A percentile compares a stretch with the other conserved stretches of the same genome.
phyloP scores from a whole-genome alignment of 2,329 filamentous ascomycete species.

The Beauveria scarabaeidicola region DNA sequence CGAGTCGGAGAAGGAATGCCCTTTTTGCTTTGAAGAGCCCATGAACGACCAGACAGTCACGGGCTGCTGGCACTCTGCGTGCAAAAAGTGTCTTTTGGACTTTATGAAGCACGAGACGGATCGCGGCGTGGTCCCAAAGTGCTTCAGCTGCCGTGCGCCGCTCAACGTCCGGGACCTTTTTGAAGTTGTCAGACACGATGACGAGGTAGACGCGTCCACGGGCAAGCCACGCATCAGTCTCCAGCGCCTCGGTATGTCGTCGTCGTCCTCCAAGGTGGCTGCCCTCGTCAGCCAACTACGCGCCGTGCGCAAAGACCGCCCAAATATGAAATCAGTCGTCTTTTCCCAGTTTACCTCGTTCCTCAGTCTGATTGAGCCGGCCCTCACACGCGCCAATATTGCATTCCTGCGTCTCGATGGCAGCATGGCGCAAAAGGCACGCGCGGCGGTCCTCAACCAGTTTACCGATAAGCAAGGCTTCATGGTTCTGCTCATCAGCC shows the following conservation, averaged over 20 bases:
- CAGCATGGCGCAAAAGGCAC: constrained; percentile 75
- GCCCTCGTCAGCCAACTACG: constrained; percentile 70
- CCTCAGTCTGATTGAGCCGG: constrained; percentile 80
- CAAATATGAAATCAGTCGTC: constrained; percentile 75
- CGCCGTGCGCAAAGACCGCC: constrained; percentile 54
- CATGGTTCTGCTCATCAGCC: constrained; percentile 69
- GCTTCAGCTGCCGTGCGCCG: constrained; percentile 81
- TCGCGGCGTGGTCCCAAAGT: constrained; percentile 66
- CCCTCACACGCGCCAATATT: constrained; percentile 64
- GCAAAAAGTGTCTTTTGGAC: constrained; percentile 83
- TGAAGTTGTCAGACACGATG: constrained; percentile 77
- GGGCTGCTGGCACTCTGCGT: constrained; percentile 95
- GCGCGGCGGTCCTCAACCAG: constrained; percentile 66
- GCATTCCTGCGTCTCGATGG: constrained; percentile 84
- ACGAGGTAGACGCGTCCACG: constrained; percentile 38
- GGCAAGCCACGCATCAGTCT: constrained; percentile 48
- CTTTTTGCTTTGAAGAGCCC: constrained; percentile 88
- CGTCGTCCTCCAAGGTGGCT: constrained; percentile 83
- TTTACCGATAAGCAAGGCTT: constrained; percentile 57
- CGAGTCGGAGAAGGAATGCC: constrained; percentile 82
- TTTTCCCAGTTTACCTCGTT: constrained; percentile 98
- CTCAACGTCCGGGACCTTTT: constrained; percentile 83
- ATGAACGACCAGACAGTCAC: constrained; percentile 94
- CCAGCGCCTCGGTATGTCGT: constrained; percentile 50
- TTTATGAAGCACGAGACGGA: constrained; percentile 83